phyloP scores from a whole-genome alignment of 768 basidiomycete genomes.

The Pleurotus djamor region DNA sequence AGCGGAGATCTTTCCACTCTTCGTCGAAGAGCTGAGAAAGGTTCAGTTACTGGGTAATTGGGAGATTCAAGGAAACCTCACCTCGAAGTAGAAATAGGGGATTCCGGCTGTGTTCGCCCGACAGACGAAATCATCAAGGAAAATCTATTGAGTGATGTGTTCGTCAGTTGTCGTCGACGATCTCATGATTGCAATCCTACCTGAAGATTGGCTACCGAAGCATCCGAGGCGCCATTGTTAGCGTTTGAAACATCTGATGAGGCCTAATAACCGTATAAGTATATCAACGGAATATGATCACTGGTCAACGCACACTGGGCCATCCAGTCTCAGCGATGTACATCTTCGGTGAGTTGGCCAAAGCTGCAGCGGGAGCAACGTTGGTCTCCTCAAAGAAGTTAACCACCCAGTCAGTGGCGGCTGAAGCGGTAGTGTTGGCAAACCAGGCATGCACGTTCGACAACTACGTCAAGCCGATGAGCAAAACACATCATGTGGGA shows the following conservation, averaged over 20 bases:
- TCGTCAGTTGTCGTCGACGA: background rate
- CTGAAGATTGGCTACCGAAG: conserved; percentile 62
- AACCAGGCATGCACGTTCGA: conserved; percentile 96
- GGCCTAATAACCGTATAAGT: conserved; percentile 29
- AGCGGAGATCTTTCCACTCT: conserved; percentile 72
- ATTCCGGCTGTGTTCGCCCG: conserved; percentile 80
- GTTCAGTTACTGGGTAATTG: background rate
- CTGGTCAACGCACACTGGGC: conserved; percentile 53
- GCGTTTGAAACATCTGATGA: conserved; percentile 57
- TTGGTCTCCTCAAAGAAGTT: conserved; percentile 75
- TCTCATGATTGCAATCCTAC: conserved; percentile 17
- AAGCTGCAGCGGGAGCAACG: conserved; percentile 47
- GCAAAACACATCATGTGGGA: background rate
- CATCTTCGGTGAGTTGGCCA: conserved; percentile 75
- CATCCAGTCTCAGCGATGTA: conserved; percentile 92
- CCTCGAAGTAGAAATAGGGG: conserved; percentile 88
- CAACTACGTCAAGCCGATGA: conserved; percentile 43
- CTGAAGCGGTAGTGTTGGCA: conserved; percentile 66
- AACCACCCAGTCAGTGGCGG: conserved; percentile 80
- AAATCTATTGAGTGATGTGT: conserved; percentile 43
- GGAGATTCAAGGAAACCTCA: conserved; percentile 20
- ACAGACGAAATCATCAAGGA: conserved; percentile 87
- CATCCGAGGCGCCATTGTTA: conserved; percentile 66
- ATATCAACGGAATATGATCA: background rate
- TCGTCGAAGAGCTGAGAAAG: conserved; percentile 69